These are phyloP conservation scores for Datisca glomerata DNA, from an alignment of 306 rosid genomes.

Conservation along the genomic window DNA sequence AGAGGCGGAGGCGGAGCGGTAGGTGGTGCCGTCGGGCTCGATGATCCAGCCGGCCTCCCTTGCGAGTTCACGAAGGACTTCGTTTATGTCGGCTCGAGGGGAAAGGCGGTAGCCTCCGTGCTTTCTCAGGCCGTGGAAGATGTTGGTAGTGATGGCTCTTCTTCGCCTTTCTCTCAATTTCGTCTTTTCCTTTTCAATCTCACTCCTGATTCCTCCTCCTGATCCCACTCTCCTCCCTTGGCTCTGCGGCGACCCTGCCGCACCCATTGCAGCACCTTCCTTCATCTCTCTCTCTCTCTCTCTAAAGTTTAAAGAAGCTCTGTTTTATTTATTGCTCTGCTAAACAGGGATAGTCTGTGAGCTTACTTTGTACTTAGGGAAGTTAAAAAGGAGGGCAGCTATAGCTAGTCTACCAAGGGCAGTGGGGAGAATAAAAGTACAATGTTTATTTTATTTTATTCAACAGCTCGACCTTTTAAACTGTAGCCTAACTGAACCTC, in stretches of 20 bases:
- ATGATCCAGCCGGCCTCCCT: slow-evolving; percentile 40
- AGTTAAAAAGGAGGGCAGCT: too few relatives aligned
- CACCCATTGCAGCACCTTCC: slow-evolving; percentile 1
- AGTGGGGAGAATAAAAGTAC: too few relatives aligned
- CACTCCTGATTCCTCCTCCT: slow-evolving; percentile 17
- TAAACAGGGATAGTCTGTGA: too few relatives aligned
- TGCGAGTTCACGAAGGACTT: slow-evolving; percentile 40
- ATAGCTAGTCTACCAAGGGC: too few relatives aligned
- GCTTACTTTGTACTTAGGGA: too few relatives aligned
- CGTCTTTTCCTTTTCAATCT: slow-evolving; percentile 39
- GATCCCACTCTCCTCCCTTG: slow-evolving; percentile 8
- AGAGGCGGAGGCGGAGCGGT: slow-evolving; percentile 18
- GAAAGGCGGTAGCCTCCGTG: slow-evolving; percentile 40
- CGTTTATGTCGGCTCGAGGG: slow-evolving; percentile 37
- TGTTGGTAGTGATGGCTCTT: slow-evolving; percentile 41
- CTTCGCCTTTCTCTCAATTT: slow-evolving; percentile 44
- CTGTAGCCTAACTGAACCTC: too few relatives aligned
- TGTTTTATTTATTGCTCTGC: too few relatives aligned
- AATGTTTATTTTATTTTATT: too few relatives aligned
- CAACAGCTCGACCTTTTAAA: too few relatives aligned
- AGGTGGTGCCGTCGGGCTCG: slow-evolving; percentile 37
- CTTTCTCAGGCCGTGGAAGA: slow-evolving; percentile 36
- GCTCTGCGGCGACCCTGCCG: neutral
- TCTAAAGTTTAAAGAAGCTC: too few relatives aligned
- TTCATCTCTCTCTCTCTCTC: neutral